These are phyloP conservation scores for Lepidium didymum DNA, from an alignment of 345 rosid species.

Conservation along the genomic window DNA sequence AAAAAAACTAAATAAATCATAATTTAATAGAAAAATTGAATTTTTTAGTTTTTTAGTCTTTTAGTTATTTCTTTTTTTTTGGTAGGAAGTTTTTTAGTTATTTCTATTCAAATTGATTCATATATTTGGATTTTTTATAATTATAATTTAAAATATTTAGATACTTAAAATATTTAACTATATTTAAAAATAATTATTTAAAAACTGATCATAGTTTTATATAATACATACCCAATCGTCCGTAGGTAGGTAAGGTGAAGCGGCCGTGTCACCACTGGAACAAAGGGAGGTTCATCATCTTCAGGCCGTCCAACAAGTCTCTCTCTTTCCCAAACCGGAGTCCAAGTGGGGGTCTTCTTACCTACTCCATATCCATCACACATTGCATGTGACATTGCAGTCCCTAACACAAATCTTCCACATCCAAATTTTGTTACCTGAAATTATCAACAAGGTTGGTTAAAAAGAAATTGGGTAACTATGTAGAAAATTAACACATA, in stretches of 20 bases:
- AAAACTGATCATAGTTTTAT: too few relatives aligned
- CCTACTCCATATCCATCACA: slow-evolving; percentile 52
- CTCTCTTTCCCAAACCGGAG: slow-evolving; percentile 49
- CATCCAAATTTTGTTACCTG: slow-evolving; percentile 45
- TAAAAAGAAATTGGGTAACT: too few relatives aligned
- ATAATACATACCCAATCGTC: slow-evolving; percentile 12
- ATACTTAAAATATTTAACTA: too few relatives aligned
- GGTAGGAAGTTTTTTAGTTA: too few relatives aligned
- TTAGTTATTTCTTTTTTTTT: too few relatives aligned
- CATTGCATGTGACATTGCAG: slow-evolving; percentile 40
- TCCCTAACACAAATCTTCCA: slow-evolving; percentile 49
- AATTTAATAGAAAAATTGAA: too few relatives aligned
- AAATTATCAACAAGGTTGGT: background rate
- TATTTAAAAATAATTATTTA: too few relatives aligned
- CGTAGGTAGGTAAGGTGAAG: slow-evolving; percentile 26
- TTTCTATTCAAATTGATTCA: too few relatives aligned
- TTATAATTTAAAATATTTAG: too few relatives aligned
- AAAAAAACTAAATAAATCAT: too few relatives aligned
- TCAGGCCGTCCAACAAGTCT: slow-evolving; percentile 15
- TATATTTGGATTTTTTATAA: too few relatives aligned
- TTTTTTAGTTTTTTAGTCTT: too few relatives aligned
- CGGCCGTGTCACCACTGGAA: slow-evolving; percentile 14
- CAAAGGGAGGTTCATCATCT: background rate
- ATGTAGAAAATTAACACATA: background rate
- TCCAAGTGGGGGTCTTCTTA: slow-evolving; percentile 19